Evolutionary conservation across 441 rosid genomes (phyloP), one percentile per base, ranked within the genome.

Genomic region (Populus tomentosa): DNA sequence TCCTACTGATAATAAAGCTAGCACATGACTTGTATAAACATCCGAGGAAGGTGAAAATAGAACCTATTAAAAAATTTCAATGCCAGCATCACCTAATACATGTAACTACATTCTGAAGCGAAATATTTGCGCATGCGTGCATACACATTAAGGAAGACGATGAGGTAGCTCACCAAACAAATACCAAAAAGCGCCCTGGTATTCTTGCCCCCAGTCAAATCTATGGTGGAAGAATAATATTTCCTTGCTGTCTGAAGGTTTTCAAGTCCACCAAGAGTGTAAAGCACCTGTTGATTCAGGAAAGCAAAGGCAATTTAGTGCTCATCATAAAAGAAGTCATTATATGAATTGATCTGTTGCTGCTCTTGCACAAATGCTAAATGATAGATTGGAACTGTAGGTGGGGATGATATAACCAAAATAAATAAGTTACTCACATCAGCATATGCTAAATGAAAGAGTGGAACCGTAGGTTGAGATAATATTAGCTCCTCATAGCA

Each of bases 401-500:
- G 59, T 16, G 42, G 70, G 26, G 30, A 33, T 35, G 18, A 38
- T 53, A 56, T 67, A 38, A 70, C 32, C 24, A 4, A 30, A 75
- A 28, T 6, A 53, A 66, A 74, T 21, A 66, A 82, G 73, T 38
- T 35, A 65, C 94, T 86, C 81, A 96, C 99, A 85, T 94, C 98
- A 72, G 98, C 99, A 85, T 93, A 96, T 71, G 94, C 86, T 72
- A 94, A 81, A 84, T 93, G 99, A 86, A 90, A 86, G 53, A 96
- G 80, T 1, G 98, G 93, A 80, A 89, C 88, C 7, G 91, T 94
- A 36, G 98, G 98, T 78, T 91, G 97, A 64, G 90, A 83, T 79
- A 96, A 67, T 73, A 96, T 88, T 72, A 96, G 90, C 86, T 96
- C 99, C 85, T 96, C 99, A 74, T 92, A 94, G 90, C 99, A 96